Conservation (phyloP, 345 rosid genomes). For the Gossypium stocksii region DNA sequence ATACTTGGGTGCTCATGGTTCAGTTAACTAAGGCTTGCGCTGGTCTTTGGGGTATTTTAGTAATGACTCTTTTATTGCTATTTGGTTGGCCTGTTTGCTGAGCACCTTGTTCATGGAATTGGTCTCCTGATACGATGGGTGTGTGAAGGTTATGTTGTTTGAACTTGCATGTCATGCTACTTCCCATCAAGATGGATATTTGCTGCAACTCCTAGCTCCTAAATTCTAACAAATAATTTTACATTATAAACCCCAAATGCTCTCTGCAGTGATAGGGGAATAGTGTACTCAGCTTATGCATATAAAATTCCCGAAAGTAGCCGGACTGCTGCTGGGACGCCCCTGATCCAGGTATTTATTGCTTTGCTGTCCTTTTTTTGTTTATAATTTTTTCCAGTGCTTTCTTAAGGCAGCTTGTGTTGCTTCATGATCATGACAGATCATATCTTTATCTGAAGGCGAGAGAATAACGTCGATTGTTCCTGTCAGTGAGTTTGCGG, state of each 20-base stretch:
- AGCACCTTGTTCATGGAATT: conserved; percentile 6
- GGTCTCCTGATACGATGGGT: not conserved
- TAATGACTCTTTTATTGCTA: not conserved
- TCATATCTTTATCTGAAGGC: conserved; percentile 78
- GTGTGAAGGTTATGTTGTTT: not conserved
- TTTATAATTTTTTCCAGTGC: not conserved
- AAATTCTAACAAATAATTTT: not conserved
- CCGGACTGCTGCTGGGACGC: conserved; percentile 88
- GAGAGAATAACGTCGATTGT: conserved; percentile 96
- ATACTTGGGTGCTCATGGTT: not conserved
- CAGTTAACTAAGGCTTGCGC: not conserved
- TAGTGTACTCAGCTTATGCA: conserved; percentile 89
- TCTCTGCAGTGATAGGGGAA: conserved; percentile 71
- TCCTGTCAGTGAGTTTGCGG: conserved; percentile 80
- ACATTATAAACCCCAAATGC: conserved; percentile 7
- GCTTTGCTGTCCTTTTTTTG: conserved; percentile 4
- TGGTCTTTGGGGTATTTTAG: not conserved
- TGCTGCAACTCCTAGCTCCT: not conserved
- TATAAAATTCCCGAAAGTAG: conserved; percentile 92
- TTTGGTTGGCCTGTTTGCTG: not conserved
- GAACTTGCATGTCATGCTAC: not conserved
- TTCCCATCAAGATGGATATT: not conserved
- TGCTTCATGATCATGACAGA: conserved; percentile 40
- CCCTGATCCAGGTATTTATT: conserved; percentile 72
- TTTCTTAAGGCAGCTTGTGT: conserved; percentile 14